phyloP scores from a whole-genome alignment of 2,329 filamentous ascomycete genomes.

The Phialemonium atrogriseum region DNA sequence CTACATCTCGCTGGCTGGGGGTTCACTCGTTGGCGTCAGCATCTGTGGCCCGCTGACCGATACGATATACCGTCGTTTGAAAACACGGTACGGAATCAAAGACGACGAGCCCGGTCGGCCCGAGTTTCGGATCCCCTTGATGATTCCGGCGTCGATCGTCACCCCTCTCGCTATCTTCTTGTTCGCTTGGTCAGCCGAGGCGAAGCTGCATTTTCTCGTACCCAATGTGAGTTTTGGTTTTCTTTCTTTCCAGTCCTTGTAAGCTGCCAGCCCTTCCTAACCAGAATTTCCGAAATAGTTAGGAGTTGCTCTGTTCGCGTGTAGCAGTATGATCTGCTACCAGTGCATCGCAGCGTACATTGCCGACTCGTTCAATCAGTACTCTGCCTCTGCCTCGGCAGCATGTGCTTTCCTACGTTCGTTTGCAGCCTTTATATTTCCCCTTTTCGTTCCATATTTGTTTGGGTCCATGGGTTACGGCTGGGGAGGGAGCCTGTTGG shows the following conservation, averaged over 20 bases:
- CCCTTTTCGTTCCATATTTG: constrained; percentile 12
- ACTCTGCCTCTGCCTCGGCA: constrained; percentile 12
- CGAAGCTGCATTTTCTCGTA: constrained; percentile 41
- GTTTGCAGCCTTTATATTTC: constrained; percentile 12
- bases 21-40: constrained; percentile 24
- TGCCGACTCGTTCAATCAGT: constrained; percentile 10
- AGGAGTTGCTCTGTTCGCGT: constrained; percentile 4
- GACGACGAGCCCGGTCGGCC: constrained; percentile 21
- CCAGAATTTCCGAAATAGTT: background rate
- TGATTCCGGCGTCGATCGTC: constrained; percentile 44
- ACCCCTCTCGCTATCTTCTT: constrained; percentile 41
- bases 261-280: too few relatives aligned
- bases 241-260: too few relatives aligned
- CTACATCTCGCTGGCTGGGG: constrained; percentile 36
- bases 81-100: constrained; percentile 11
- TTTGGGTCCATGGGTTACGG: constrained; percentile 13
- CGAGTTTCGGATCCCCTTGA: constrained; percentile 41
- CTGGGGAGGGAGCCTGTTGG: constrained; percentile 9
- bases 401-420: constrained; percentile 12
- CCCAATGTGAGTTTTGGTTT: constrained; percentile 26
- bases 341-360: constrained; percentile 8
- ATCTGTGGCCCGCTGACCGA: constrained; percentile 19
- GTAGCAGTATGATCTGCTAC: constrained; percentile 6
- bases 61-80: constrained; percentile 23
- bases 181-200: constrained; percentile 47